These are phyloP conservation scores for Inosperma sp. DNA, from an alignment of 768 basidiomycete species.

Conservation along the genomic window DNA sequence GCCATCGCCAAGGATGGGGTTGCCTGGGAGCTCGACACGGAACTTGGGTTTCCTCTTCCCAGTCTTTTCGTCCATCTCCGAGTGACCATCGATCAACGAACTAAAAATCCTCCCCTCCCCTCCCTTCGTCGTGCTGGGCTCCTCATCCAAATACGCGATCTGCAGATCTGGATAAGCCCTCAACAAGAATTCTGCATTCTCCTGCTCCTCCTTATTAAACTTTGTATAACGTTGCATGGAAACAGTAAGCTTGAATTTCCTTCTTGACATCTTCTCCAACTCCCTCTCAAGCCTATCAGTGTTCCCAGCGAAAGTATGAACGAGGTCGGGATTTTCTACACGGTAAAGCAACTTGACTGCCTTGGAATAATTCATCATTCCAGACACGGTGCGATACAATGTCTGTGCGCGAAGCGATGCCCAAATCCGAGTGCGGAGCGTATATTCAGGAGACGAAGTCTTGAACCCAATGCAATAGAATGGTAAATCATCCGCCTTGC, in stretches of 20 bases:
- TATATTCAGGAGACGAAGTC: constrained; percentile 97
- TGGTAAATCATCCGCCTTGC: constrained; percentile 86
- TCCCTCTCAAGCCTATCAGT: constrained; percentile 95
- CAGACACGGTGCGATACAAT: constrained; percentile 96
- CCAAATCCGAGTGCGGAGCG: constrained; percentile 98
- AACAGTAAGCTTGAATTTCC: constrained; percentile 97
- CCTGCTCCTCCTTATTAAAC: constrained; percentile 98
- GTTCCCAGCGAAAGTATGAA: constrained; percentile 93
- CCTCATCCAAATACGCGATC: constrained; percentile 97
- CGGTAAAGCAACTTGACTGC: constrained; percentile 98
- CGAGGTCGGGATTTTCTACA: constrained; percentile 97
- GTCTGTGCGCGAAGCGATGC: constrained; percentile 97
- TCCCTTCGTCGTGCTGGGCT: constrained; percentile 80
- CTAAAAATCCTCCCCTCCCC: constrained; percentile 91
- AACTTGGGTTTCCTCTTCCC: constrained; percentile 96
- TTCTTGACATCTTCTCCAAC: constrained; percentile 91
- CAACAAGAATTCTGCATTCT: constrained; percentile 96
- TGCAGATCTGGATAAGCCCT: constrained; percentile 98
- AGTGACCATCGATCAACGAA: constrained; percentile 94
- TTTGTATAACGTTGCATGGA: constrained; percentile 99
- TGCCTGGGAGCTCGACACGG: constrained; percentile 94
- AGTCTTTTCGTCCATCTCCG: constrained; percentile 83
- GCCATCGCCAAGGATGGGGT: constrained; percentile 97
- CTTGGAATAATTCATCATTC: constrained; percentile 99
- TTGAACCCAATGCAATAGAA: constrained; percentile 99